A percentile compares a stretch with the other conserved stretches of the same genome.
Conservation (phyloP, 2,329 filamentous ascomycete species). For the Diaporthe longicolla region DNA sequence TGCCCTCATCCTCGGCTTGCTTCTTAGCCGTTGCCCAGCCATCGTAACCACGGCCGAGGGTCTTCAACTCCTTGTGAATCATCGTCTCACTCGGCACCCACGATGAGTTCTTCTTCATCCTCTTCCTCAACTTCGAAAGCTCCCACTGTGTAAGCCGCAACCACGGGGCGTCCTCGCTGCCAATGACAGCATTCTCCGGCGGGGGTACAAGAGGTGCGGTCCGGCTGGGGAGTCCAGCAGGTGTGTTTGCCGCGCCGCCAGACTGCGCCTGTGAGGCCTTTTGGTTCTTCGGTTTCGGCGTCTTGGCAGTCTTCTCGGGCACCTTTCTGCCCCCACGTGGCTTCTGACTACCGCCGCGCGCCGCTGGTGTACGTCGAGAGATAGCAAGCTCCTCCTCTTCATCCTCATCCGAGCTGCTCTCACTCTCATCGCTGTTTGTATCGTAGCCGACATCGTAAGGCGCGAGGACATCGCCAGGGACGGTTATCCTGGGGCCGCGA, state of each 20-base stretch:
- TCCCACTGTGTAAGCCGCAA: conserved; percentile 76
- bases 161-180: conserved; percentile 75
- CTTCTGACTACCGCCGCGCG: conserved; percentile 49
- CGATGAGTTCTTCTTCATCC: conserved; percentile 92
- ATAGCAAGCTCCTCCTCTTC: conserved; percentile 61
- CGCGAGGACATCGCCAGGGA: conserved; percentile 76
- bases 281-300: conserved; percentile 58
- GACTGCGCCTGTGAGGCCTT: conserved; percentile 44
- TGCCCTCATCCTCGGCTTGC: conserved; percentile 76
- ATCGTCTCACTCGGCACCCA: conserved; percentile 90
- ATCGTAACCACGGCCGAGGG: conserved; percentile 76
- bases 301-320: conserved; percentile 51
- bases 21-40: conserved; percentile 73
- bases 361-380: conserved; percentile 53
- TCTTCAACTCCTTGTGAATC: conserved; percentile 83
- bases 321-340: conserved; percentile 66
- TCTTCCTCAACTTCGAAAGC: conserved; percentile 79
- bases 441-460: conserved; percentile 77
- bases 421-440: conserved; percentile 66
- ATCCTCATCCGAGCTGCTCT: conserved; percentile 67
- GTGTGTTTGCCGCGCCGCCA: conserved; percentile 35
- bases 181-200: conserved; percentile 70
- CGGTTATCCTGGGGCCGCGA: conserved; percentile 71
- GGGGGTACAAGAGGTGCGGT: conserved; percentile 66
- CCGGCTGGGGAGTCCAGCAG: conserved; percentile 36